Conservation (phyloP, 2,329 filamentous ascomycete genomes). For the Fusarium hostae region DNA sequence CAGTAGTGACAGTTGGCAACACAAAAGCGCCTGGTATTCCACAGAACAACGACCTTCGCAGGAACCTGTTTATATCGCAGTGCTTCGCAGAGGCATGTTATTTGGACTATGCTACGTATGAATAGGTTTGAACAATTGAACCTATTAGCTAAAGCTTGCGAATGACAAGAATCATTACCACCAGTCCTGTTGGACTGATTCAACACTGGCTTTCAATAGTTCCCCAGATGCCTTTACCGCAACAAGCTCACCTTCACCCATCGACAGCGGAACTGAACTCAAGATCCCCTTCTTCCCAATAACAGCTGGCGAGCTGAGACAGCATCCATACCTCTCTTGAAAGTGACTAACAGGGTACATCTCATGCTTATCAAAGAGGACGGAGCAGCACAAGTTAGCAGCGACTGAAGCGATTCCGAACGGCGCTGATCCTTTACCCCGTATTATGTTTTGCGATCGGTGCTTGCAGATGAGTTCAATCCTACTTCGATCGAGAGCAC, state of each 20-base stretch:
- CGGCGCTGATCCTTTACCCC: constrained; percentile 61
- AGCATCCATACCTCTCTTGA: constrained; percentile 58
- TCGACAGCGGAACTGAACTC: not conserved
- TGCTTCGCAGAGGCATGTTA: not conserved
- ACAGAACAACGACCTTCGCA: no score
- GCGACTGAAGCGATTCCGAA: constrained; percentile 62
- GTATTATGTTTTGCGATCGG: constrained; percentile 59
- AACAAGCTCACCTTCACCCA: not conserved
- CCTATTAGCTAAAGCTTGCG: not conserved
- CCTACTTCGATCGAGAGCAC: constrained; percentile 35
- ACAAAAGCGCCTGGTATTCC: not conserved
- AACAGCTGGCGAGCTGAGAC: constrained; percentile 61
- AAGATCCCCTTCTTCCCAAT: constrained; percentile 59
- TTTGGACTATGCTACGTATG: no score
- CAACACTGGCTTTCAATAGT: not conserved
- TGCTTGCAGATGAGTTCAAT: constrained; percentile 57
- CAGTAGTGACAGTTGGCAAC: not conserved
- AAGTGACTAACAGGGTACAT: constrained; percentile 61
- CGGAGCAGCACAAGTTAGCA: constrained; percentile 60
- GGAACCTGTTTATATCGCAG: not conserved
- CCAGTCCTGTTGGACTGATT: not conserved
- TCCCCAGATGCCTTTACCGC: constrained; percentile 4
- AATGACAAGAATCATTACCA: not conserved
- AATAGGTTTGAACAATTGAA: no score
- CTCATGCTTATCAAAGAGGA: constrained; percentile 60